These are phyloP conservation scores for Nakazawaea holstii DNA, from an alignment of 805 yeast species.

Conservation along the genomic window DNA sequence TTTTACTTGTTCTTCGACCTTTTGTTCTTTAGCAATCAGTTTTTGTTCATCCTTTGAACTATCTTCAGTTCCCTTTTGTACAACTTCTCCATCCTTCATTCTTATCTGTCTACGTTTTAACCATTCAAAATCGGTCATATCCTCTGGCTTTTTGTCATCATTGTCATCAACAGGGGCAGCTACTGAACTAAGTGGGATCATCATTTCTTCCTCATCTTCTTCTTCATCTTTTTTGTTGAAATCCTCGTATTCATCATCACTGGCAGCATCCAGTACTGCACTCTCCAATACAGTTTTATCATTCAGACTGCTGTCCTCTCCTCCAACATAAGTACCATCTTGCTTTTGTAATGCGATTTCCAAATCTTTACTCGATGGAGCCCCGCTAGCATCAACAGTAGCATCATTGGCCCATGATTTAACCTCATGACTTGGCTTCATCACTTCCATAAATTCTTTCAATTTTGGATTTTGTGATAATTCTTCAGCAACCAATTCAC, in stretches of 20 bases:
- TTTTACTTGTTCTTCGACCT: slow-evolving; percentile 1
- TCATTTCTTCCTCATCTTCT: slow-evolving; percentile 46
- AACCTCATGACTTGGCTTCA: slow-evolving; percentile 68
- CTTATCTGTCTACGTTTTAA: slow-evolving; percentile 67
- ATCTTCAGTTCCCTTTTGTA: slow-evolving; percentile 13
- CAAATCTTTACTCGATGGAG: slow-evolving; percentile 37
- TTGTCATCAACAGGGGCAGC: not conserved
- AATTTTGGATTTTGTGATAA: slow-evolving; percentile 62
- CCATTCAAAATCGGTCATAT: slow-evolving; percentile 82
- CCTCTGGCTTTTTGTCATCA: slow-evolving; percentile 23
- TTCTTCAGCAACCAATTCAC: slow-evolving; percentile 45
- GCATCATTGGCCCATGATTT: slow-evolving; percentile 74
- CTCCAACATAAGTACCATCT: slow-evolving; percentile 8
- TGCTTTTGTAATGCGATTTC: slow-evolving; percentile 34
- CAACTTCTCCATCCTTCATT: slow-evolving; percentile 46
- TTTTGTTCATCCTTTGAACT: slow-evolving; percentile 13
- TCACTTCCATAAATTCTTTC: slow-evolving; percentile 75
- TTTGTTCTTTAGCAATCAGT: slow-evolving; percentile 1
- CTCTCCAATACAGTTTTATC: slow-evolving; percentile 11
- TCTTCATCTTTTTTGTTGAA: slow-evolving; percentile 28
- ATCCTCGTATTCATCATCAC: slow-evolving; percentile 51
- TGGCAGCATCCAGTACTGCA: slow-evolving; percentile 31
- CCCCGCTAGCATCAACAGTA: slow-evolving; percentile 39
- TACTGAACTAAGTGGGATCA: slow-evolving; percentile 24
- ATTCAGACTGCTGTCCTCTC: not conserved